Evolutionary conservation across 1,284 basidiomycete species (phyloP).

Genomic region (Rhodotorula sp.): DNA sequence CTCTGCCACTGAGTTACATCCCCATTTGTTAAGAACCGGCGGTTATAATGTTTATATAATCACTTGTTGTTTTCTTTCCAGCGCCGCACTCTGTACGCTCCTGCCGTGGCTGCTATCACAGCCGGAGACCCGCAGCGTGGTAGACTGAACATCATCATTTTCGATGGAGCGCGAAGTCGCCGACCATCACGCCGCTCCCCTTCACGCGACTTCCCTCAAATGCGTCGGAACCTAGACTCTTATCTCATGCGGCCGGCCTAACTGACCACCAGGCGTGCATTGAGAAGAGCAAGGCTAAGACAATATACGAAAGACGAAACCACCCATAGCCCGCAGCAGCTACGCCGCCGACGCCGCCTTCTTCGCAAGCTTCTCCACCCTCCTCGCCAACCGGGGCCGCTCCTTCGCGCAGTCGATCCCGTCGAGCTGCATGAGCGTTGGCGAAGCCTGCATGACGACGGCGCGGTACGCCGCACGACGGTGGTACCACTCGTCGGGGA

Average conservation of each 20-base stretch:
- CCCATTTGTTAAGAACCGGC: background rate
- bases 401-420: conserved; percentile 33
- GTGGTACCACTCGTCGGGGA: conserved; percentile 82
- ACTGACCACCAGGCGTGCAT: no score
- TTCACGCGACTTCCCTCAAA: no score
- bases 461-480: conserved; percentile 84
- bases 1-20: conserved; percentile 1
- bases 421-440: conserved; percentile 54
- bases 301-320: background rate
- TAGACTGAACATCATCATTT: no score
- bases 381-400: conserved; percentile 15
- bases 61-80: no score
- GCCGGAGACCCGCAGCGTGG: no score
- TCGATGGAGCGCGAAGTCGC: no score
- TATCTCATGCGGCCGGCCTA: no score
- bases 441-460: conserved; percentile 73
- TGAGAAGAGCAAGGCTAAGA: background rate
- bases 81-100: no score
- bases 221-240: no score
- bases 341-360: background rate
- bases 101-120: no score
- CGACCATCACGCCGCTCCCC: no score
- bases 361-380: conserved; percentile 16
- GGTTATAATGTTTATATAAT: background rate
- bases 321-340: accelerated